These are phyloP conservation scores for Pseudogymnoascus verrucosus DNA, from an alignment of 2,329 filamentous ascomycete genomes.

Conservation along the genomic window DNA sequence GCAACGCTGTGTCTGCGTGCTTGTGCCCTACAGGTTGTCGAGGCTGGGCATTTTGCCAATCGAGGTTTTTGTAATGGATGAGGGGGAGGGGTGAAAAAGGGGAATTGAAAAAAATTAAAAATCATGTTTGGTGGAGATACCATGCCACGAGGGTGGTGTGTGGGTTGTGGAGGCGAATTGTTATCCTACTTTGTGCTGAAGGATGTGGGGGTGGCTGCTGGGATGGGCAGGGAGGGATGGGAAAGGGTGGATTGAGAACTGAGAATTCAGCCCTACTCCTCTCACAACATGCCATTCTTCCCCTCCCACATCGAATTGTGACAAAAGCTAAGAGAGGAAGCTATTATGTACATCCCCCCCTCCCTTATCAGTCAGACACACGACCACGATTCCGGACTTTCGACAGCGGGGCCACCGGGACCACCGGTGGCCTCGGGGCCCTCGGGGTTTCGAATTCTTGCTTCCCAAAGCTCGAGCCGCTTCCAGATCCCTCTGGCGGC, in stretches of 20 bases:
- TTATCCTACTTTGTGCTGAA: not conserved
- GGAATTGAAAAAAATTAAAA: not conserved
- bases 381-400: not conserved
- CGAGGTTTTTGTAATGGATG: not conserved
- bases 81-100: not conserved
- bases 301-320: not conserved
- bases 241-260: not conserved
- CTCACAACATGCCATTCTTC: not conserved
- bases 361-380: not conserved
- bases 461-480: not conserved
- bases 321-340: not conserved
- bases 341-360: conserved; percentile 2
- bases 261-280: conserved; percentile 3
- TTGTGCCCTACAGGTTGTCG: not conserved
- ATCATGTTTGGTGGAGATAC: not conserved
- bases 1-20: not conserved
- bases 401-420: not conserved
- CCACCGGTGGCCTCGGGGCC: not conserved
- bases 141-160: not conserved
- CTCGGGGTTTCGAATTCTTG: not conserved
- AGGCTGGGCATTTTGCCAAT: not conserved
- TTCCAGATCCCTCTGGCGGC: not conserved
- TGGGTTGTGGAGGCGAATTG: not conserved
- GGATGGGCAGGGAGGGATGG: not conserved
- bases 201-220: not conserved